Percentiles rank a stretch among this genome's conserved stretches.
These are phyloP conservation scores for Peronospora farinosa DNA, from an alignment of 352 stramenopile species.

Conservation along the genomic window DNA sequence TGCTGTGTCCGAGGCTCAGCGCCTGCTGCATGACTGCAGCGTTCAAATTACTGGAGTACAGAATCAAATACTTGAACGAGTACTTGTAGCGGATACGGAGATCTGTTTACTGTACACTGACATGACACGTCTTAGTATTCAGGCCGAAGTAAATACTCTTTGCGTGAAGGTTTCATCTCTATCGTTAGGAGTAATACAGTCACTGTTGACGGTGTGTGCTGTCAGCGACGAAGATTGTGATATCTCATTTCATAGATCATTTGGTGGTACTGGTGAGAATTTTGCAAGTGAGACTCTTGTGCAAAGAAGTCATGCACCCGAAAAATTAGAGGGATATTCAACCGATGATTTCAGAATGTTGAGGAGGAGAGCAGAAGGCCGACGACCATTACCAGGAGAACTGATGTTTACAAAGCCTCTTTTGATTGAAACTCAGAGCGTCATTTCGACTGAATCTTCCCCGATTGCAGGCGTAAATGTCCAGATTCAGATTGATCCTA, in stretches of 20 bases:
- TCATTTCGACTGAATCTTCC: constrained; percentile 7
- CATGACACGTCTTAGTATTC: constrained; percentile 28
- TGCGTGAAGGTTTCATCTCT: constrained; percentile 45
- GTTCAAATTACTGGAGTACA: constrained; percentile 42
- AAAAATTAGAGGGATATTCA: constrained; percentile 7
- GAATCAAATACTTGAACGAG: constrained; percentile 35
- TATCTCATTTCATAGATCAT: constrained; percentile 1
- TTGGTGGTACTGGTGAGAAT: neutral
- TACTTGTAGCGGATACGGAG: neutral
- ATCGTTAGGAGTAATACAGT: constrained; percentile 31
- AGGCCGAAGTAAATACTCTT: constrained; percentile 40
- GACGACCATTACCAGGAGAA: constrained; percentile 49
- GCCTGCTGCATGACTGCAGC: constrained; percentile 51
- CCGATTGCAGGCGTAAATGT: constrained; percentile 10
- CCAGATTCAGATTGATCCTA: constrained; percentile 24
- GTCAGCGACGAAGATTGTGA: neutral
- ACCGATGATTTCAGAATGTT: constrained; percentile 59
- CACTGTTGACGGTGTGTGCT: constrained; percentile 14
- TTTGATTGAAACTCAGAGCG: constrained; percentile 53
- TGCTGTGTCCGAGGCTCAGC: constrained; percentile 38
- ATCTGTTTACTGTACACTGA: constrained; percentile 26
- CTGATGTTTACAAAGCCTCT: constrained; percentile 59
- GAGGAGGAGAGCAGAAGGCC: constrained; percentile 41
- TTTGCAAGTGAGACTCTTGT: neutral
- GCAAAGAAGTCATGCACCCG: neutral